phyloP scores from a whole-genome alignment of 1,139 yeast genomes.

The Meyerozyma smithsonii region DNA sequence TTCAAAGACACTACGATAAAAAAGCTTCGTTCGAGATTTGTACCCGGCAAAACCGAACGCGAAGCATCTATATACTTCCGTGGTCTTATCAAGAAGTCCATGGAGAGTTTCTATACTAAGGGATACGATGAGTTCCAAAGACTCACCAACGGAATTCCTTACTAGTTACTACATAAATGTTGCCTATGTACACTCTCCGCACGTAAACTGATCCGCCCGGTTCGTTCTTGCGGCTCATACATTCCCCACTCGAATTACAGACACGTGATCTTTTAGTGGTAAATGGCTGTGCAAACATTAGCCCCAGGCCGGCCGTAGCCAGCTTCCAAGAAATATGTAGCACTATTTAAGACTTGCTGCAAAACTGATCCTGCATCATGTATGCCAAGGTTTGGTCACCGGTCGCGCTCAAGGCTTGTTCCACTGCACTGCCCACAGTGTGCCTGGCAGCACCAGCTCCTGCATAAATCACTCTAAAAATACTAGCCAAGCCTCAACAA shows the following conservation, averaged over 20 bases:
- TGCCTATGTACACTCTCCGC: no score
- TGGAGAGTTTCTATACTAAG: slow-evolving; percentile 83
- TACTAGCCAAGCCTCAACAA: slow-evolving; percentile 1
- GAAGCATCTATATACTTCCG: slow-evolving; percentile 83
- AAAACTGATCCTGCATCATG: no score
- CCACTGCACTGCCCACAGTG: not conserved
- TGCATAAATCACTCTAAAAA: not conserved
- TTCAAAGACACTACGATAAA: slow-evolving; percentile 83
- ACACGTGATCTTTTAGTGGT: no score
- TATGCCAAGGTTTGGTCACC: not conserved
- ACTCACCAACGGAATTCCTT: slow-evolving; percentile 93
- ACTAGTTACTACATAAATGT: no score
- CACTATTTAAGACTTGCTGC: no score
- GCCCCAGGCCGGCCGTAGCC: no score
- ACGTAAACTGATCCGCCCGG: no score
- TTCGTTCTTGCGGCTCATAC: slow-evolving; percentile 1
- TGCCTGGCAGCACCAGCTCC: not conserved
- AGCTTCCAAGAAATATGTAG: no score
- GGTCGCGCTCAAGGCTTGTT: not conserved
- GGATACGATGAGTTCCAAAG: slow-evolving; percentile 98
- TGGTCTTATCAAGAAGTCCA: slow-evolving; percentile 70
- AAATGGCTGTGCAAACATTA: not conserved
- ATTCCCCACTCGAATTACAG: not conserved
- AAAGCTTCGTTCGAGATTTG: slow-evolving; percentile 75
- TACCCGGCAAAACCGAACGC: slow-evolving; percentile 70